phyloP scores from a whole-genome alignment of 805 yeast genomes.

The Yarrowia hollandica region DNA sequence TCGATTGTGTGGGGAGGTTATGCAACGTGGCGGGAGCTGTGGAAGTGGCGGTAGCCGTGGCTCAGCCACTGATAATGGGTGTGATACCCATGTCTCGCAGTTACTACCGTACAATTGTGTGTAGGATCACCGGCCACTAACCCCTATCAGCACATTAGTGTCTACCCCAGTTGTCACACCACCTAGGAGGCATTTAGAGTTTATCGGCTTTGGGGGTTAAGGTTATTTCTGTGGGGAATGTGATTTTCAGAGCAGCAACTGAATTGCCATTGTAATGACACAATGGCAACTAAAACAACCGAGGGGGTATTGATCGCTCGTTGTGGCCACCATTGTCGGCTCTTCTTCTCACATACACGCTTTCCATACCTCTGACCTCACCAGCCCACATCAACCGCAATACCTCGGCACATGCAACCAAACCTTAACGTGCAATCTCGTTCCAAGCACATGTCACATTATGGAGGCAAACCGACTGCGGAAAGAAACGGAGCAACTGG shows the following conservation, averaged over 20 bases:
- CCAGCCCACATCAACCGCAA: background rate
- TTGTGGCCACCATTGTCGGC: too few relatives aligned
- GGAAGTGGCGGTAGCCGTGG: background rate
- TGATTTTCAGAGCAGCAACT: slow-evolving; percentile 19
- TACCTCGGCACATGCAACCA: slow-evolving; percentile 25
- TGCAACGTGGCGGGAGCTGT: slow-evolving; percentile 7
- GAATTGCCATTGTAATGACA: background rate
- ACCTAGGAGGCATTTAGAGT: slow-evolving; percentile 17
- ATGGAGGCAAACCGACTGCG: slow-evolving; percentile 7
- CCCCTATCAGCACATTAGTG: too few relatives aligned
- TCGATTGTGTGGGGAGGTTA: slow-evolving; percentile 2
- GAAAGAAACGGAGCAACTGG: slow-evolving; percentile 22
- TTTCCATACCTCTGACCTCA: background rate
- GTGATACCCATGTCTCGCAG: too few relatives aligned
- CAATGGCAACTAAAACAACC: background rate
- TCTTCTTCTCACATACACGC: background rate
- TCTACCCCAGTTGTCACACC: slow-evolving; percentile 27
- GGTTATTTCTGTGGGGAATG: slow-evolving; percentile 27
- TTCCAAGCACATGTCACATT: slow-evolving; percentile 19
- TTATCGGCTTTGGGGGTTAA: slow-evolving; percentile 26
- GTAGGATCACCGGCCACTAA: background rate
- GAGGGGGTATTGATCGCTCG: too few relatives aligned
- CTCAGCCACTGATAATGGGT: too few relatives aligned
- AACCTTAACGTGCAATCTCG: slow-evolving; percentile 13
- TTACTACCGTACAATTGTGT: too few relatives aligned